These are phyloP conservation scores for Leccinum disarticulatum DNA, from an alignment of 768 basidiomycete species.

Conservation along the genomic window DNA sequence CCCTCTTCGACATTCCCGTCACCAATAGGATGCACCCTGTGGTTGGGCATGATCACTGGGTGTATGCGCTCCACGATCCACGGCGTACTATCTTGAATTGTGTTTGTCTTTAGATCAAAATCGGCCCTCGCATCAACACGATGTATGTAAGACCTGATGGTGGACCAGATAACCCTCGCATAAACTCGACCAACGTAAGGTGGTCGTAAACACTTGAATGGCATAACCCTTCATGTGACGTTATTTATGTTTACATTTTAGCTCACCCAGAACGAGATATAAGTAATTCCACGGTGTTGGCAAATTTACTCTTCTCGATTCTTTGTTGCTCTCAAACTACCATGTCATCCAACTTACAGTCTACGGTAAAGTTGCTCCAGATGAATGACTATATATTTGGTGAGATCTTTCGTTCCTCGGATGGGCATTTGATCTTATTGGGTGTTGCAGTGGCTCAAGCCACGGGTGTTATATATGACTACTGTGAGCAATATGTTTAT, in stretches of 20 bases:
- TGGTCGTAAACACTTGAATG: too few species aligned
- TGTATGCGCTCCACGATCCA: neutral
- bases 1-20: neutral
- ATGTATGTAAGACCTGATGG: too few species aligned
- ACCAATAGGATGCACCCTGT: neutral
- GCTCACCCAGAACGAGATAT: neutral
- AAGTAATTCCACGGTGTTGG: neutral
- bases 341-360: neutral
- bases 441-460: neutral
- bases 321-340: neutral
- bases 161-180: too few species aligned
- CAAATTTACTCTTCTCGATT: neutral
- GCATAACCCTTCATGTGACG: too few species aligned
- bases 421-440: neutral
- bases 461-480: neutral
- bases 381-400: neutral
- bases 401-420: neutral
- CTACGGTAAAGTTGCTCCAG: neutral
- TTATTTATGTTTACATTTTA: too few species aligned
- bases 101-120: too few species aligned
- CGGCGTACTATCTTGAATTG: neutral
- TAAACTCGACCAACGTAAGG: too few species aligned
- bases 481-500: neutral
- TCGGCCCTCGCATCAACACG: too few species aligned
- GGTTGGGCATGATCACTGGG: neutral